phyloP scores from a whole-genome alignment of 2,329 filamentous ascomycete genomes.

The Colletotrichum sublineola region DNA sequence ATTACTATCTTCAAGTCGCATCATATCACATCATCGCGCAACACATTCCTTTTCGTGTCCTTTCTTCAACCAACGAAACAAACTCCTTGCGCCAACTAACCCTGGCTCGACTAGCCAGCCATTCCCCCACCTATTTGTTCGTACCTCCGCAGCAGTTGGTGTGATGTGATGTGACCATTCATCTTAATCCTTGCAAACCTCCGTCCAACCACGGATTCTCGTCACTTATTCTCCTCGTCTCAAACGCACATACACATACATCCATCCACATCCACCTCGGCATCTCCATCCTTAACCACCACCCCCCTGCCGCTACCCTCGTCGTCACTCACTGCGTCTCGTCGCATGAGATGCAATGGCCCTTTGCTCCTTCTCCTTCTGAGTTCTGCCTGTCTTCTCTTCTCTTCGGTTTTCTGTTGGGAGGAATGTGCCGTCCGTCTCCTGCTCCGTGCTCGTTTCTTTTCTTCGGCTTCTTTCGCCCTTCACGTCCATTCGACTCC shows the following conservation, averaged over 20 bases:
- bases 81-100: too few species aligned
- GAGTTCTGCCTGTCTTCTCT: background rate
- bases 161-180: too few species aligned
- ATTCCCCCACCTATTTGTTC: too few species aligned
- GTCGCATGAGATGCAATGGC: conserved; percentile 22
- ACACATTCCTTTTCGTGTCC: too few species aligned
- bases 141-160: too few species aligned
- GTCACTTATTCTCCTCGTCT: background rate
- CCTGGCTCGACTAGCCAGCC: too few species aligned
- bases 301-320: conserved; percentile 31
- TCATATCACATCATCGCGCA: too few species aligned
- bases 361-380: conserved; percentile 12
- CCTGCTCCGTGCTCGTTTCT: conserved; percentile 11
- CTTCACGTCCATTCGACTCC: background rate
- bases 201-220: too few species aligned
- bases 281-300: background rate
- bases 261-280: too few species aligned
- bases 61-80: background rate
- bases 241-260: background rate
- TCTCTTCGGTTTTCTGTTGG: background rate
- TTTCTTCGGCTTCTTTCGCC: background rate
- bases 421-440: conserved; percentile 18
- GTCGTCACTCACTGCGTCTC: conserved; percentile 27
- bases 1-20: too few species aligned
- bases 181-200: too few species aligned